phyloP scores from a whole-genome alignment of 306 rosid genomes.

The Quercus suber region DNA sequence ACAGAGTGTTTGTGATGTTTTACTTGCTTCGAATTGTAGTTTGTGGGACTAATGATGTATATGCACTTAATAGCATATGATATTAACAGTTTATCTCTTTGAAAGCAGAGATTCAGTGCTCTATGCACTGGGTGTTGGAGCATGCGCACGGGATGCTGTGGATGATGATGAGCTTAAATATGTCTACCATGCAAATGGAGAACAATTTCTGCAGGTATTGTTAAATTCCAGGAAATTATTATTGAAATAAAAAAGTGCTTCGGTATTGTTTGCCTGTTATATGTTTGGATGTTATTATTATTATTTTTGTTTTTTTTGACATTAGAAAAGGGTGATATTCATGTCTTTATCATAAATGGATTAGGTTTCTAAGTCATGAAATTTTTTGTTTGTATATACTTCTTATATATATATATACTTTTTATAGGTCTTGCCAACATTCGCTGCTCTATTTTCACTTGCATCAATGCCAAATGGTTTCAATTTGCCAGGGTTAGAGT shows the following conservation, averaged over 20 bases:
- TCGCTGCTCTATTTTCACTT: constrained; percentile 56
- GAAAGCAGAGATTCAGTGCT: constrained; percentile 71
- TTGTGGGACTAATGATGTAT: too few relatives aligned
- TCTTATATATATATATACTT: constrained; percentile 1
- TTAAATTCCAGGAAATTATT: neutral
- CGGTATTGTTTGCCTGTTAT: neutral
- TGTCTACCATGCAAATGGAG: constrained; percentile 78
- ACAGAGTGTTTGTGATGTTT: neutral
- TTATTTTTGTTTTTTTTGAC: too few relatives aligned
- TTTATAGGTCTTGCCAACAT: constrained; percentile 80
- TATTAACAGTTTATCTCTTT: neutral
- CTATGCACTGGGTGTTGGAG: constrained; percentile 90
- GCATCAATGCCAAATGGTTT: constrained; percentile 23
- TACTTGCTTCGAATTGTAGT: neutral
- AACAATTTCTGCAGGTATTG: constrained; percentile 61
- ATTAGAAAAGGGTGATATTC: neutral
- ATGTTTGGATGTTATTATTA: neutral
- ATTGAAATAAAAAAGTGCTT: neutral
- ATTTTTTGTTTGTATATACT: neutral
- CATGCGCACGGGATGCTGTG: constrained; percentile 66
- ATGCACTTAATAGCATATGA: neutral
- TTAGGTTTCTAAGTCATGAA: neutral
- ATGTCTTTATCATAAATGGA: neutral
- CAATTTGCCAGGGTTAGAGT: constrained; percentile 71
- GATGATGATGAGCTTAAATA: constrained; percentile 81